These are phyloP conservation scores for Pseudonectria foliicola DNA, from an alignment of 2,329 filamentous ascomycete genomes.

Conservation along the genomic window DNA sequence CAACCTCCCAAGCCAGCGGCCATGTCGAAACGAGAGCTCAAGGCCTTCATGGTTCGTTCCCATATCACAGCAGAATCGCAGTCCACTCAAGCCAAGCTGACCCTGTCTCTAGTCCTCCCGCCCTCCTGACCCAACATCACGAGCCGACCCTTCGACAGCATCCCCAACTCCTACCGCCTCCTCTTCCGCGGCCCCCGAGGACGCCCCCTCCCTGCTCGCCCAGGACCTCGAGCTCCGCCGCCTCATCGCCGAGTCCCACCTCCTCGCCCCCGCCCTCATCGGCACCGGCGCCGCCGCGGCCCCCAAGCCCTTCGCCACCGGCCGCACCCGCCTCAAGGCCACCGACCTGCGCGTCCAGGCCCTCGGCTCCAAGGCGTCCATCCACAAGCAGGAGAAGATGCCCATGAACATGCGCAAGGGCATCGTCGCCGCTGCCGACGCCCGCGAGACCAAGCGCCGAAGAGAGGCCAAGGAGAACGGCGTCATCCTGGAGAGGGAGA, in stretches of 20 bases:
- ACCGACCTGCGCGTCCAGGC: constrained; percentile 77
- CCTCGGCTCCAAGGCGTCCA: constrained; percentile 68
- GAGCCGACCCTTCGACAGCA: constrained; percentile 11
- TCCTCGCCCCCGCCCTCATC: constrained; percentile 52
- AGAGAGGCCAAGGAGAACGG: constrained; percentile 83
- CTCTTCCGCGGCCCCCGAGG: constrained; percentile 40
- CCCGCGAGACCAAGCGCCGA: constrained; percentile 63
- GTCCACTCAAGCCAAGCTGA: constrained; percentile 5
- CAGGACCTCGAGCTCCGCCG: constrained; percentile 90
- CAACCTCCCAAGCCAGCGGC: constrained; percentile 29
- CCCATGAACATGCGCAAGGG: constrained; percentile 80
- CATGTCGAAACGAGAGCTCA: constrained; percentile 63
- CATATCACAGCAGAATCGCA: not conserved
- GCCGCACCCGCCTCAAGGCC: constrained; percentile 71
- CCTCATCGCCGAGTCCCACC: constrained; percentile 84
- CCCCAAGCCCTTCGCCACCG: constrained; percentile 43
- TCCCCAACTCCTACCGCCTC: constrained; percentile 18
- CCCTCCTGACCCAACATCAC: constrained; percentile 33
- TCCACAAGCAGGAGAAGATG: constrained; percentile 78
- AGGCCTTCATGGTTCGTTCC: constrained; percentile 63
- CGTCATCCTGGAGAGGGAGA: constrained; percentile 67
- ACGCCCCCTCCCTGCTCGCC: constrained; percentile 65
- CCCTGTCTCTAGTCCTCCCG: constrained; percentile 36
- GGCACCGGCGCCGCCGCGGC: constrained; percentile 30
- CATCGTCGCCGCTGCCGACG: constrained; percentile 61